phyloP scores from a whole-genome alignment of 148 eudicot species.

The Rhododendron griersonianum region DNA sequence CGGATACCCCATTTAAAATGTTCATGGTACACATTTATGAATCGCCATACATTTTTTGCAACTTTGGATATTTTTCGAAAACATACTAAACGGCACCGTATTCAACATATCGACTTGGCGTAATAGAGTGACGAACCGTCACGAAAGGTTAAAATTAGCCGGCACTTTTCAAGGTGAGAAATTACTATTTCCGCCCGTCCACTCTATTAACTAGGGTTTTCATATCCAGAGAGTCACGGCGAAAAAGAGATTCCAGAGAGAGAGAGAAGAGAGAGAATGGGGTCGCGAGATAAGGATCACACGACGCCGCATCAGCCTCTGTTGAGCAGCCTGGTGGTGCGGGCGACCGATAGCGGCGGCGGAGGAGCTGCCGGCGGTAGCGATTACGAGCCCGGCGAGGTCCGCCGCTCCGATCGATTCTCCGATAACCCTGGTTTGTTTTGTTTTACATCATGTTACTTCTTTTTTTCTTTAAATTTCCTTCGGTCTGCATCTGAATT shows the following conservation, averaged over 20 bases:
- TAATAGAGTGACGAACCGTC: too few species aligned
- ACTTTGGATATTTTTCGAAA: too few species aligned
- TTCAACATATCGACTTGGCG: too few species aligned
- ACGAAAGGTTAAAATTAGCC: neutral
- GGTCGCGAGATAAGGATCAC: conserved; percentile 60
- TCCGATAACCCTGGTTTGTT: conserved; percentile 53
- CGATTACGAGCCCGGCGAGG: conserved; percentile 93
- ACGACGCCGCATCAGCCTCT: conserved; percentile 73
- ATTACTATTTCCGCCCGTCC: neutral
- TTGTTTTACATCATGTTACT: neutral
- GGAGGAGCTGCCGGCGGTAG: conserved; percentile 40
- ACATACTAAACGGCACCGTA: too few species aligned
- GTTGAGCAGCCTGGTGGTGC: conserved; percentile 85
- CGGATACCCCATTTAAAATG: too few species aligned
- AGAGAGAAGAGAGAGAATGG: conserved; percentile 39
- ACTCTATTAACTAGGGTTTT: neutral
- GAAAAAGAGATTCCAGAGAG: neutral
- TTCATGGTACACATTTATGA: too few species aligned
- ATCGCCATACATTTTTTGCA: too few species aligned
- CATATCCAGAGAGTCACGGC: neutral
- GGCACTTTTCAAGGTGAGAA: neutral
- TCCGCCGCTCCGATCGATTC: conserved; percentile 71
- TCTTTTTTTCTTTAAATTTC: neutral
- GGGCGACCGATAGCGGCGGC: conserved; percentile 55
- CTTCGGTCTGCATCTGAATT: neutral